Evolutionary conservation across 495 filamentous ascomycete species (phyloP).

Genomic region (Venustampulla echinocandica): DNA sequence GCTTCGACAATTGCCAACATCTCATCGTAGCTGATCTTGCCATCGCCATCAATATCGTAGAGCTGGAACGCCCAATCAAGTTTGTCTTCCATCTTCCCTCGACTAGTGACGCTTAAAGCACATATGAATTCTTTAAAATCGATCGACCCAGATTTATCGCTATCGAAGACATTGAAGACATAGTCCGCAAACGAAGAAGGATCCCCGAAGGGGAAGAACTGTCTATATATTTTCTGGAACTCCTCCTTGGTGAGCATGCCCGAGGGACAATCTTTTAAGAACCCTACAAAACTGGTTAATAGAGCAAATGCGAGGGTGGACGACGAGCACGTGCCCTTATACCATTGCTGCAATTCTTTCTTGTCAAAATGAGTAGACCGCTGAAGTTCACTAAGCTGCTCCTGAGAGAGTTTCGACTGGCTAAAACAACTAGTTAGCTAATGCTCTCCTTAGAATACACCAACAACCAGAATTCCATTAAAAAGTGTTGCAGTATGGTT

Average conservation of each 20-base stretch:
- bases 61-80: constrained; percentile 99
- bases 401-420: constrained; percentile 89
- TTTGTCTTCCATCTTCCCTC: constrained; percentile 98
- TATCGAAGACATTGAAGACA: constrained; percentile 98
- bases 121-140: constrained; percentile 99
- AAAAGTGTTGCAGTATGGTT: too few relatives aligned
- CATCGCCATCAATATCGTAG: constrained; percentile 98
- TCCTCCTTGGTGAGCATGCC: constrained; percentile 95
- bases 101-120: constrained; percentile 89
- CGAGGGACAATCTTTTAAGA: constrained; percentile 94
- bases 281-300: constrained; percentile 48
- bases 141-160: constrained; percentile 92
- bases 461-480: too few relatives aligned
- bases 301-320: neutral
- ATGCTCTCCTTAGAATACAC: too few relatives aligned
- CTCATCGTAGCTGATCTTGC: constrained; percentile 97
- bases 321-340: constrained; percentile 65
- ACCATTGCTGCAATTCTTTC: constrained; percentile 99
- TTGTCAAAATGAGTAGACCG: constrained; percentile 98
- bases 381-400: constrained; percentile 90
- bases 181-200: constrained; percentile 96
- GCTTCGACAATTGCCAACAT: constrained; percentile 98
- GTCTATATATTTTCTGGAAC: constrained; percentile 98
- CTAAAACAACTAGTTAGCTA: constrained; percentile 32
- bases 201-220: constrained; percentile 98